Base-by-base conservation (phyloP, 208 protist genomes). In the Acanthamoeba healyi region DNA sequence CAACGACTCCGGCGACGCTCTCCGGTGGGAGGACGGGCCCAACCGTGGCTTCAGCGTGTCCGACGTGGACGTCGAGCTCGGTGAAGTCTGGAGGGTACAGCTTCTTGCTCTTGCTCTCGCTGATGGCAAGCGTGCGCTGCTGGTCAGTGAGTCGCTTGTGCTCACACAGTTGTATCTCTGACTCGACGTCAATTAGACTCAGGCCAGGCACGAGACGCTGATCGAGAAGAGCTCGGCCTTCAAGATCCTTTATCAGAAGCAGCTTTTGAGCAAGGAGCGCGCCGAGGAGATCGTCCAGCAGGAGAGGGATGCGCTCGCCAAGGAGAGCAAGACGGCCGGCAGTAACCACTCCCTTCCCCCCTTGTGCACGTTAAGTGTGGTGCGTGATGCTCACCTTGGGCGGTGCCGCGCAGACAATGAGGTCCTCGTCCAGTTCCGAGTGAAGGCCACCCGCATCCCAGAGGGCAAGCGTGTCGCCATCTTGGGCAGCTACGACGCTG, bases 31-130 rank as follows among this genome's bases (percentile, higher is more conserved):
- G 34, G 79, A 88, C 54, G 79, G 79, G 6, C 10, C 44, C 32
- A 88, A 88, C 79, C 44, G 79, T 32, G 79, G 79, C 12, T 88
- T 88, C 54, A 63, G 32, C 40, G 79, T 88, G 19, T 44, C 79
- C 54, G 49, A 54, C 40, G 79, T 88, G 14, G 79, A 88, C 54
- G 79, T 88, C 49, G 79, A 88, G 54, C 79, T 88, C 36, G 79
- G 29, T 26, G 79, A 88, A 22, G 32, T 58, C 29, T 88, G 79
- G 79, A 51, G 79, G 79, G 79, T 88, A 88, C 24, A 34, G 6
- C 5, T 15, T 14, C 38, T 5, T 14, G 22, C 29, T 22, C 19
- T 12, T 17, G 36, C 10, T 29, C 5, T 46, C 12, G 14, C 10
- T 44, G 12, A 0, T 15, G 29, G 63, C 63, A 19, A 10, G 0